Base-by-base conservation (phyloP, 148 eudicot genomes). In the Silene uniflora region DNA sequence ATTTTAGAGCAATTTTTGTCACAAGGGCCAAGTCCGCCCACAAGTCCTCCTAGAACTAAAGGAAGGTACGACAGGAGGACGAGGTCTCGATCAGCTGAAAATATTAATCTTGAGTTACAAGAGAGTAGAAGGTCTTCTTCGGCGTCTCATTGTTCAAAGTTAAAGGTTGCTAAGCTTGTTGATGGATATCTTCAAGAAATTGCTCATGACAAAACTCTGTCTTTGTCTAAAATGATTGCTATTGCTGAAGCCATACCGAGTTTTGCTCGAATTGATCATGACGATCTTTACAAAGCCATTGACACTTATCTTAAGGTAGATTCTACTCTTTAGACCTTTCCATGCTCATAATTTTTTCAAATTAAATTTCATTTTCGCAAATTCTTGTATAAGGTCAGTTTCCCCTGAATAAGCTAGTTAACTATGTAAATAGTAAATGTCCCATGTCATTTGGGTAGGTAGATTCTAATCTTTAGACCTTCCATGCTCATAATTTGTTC, bases 101-200 rank as follows among this genome's bases (percentile, higher is more conserved):
- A 86, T 63, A 79, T 82, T 35, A 87, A 89, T 75, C 67, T 81
- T 12, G 84, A 78, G 81, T 93, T 93, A 46, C 91, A 84, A 72
- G 96, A 92, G 73, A 85, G 91, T 23, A 81, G 98, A 67, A 84
- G 98, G 68, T 88, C 95, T 32, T 92, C 97, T 29, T 92, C 91
- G 0, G 95, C 95, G 1, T 87, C 95, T 44, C 98, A 93, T 72
- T 78, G 91, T 78, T 81, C 88, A 0, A 91, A 84, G 62, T 74
- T 88, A 62, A 93, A 88, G 67, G 98, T 93, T 24, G 92, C 91
- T 14, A 93, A 85, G 77, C 87, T 93, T 74, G 85, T 93, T 61
- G 98, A 93, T 81, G 79, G 85, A 0, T 93, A 87, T 75, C 84
- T 93, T 32, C 88, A 89, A 80, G 88, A 86, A 81, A 86, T 91